phyloP scores from a whole-genome alignment of 2,329 filamentous ascomycete species.

The Pseudogymnoascus sp. region DNA sequence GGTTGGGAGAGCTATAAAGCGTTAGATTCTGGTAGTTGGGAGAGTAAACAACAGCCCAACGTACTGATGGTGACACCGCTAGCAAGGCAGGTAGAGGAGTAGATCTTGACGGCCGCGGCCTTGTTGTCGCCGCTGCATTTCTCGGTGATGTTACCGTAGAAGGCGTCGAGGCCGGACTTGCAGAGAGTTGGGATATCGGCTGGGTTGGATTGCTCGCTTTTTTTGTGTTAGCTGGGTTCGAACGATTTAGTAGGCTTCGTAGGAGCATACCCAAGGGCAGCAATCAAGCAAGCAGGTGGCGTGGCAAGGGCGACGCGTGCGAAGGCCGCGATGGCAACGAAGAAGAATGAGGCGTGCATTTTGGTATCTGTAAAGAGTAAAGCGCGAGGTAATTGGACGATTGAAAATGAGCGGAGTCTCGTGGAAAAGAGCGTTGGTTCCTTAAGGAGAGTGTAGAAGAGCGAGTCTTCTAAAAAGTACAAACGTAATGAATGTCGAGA shows the following conservation, averaged over 20 bases:
- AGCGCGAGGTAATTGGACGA: conserved; percentile 1
- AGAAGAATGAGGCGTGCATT: conserved; percentile 20
- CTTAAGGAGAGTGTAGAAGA: conserved; percentile 9
- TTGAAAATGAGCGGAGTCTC: not conserved
- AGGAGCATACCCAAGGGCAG: conserved; percentile 17
- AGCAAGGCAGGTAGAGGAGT: conserved; percentile 17
- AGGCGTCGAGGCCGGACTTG: conserved; percentile 32
- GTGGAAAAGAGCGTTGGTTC: not conserved
- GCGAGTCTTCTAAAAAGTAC: not conserved
- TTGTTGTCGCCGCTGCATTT: conserved; percentile 30
- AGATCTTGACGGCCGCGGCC: conserved; percentile 15
- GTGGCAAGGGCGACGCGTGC: conserved; percentile 16
- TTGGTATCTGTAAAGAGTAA: conserved; percentile 10
- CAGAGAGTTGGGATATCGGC: conserved; percentile 18
- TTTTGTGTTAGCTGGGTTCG: not conserved
- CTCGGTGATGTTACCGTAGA: conserved; percentile 36
- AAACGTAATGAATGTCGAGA: not conserved
- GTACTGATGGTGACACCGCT: conserved; percentile 17
- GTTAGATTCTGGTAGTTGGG: not conserved
- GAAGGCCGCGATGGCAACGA: conserved; percentile 18
- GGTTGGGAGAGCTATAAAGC: conserved; percentile 13
- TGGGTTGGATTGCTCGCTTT: conserved; percentile 18
- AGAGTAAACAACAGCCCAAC: not conserved
- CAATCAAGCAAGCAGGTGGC: conserved; percentile 23
- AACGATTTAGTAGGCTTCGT: not conserved